Conservation (phyloP, 495 filamentous ascomycete species). For the Trichoderma virens region DNA sequence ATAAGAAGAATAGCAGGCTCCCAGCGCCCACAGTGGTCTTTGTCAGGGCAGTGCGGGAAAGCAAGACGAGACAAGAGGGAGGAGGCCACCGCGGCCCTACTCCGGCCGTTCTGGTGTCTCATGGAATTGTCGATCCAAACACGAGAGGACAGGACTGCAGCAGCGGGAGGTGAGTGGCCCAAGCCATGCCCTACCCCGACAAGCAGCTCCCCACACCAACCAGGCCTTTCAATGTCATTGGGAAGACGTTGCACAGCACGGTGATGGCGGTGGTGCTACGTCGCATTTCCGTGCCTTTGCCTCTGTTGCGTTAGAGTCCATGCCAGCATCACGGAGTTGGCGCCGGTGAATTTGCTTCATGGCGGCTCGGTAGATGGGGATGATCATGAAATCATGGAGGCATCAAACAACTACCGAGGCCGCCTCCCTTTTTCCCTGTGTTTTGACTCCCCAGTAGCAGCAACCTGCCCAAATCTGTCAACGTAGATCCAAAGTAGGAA, state of each 20-base stretch:
- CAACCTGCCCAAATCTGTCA: not conserved
- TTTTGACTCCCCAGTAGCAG: no score
- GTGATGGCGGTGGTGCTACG: not conserved
- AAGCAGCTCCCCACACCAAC: slow-evolving; percentile 4
- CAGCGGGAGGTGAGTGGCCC: not conserved
- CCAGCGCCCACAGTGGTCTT: not conserved
- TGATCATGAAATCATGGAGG: slow-evolving; percentile 1
- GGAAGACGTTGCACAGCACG: not conserved
- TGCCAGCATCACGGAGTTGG: not conserved
- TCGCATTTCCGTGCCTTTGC: not conserved
- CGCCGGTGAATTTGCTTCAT: not conserved
- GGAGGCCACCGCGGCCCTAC: slow-evolving; percentile 11
- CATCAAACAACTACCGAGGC: not conserved
- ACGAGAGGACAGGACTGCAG: not conserved
- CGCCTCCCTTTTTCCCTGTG: not conserved
- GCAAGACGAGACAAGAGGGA: not conserved
- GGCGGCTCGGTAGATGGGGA: not conserved
- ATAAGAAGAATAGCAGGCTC: not conserved
- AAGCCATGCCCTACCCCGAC: not conserved
- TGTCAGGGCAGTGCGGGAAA: not conserved
- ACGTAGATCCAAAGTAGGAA: not conserved
- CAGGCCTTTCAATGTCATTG: not conserved
- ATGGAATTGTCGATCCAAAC: slow-evolving; percentile 8
- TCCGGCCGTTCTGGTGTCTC: slow-evolving; percentile 11
- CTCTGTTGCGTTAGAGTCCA: not conserved